These are phyloP conservation scores for Ascochyta rabiei DNA, from an alignment of 2,329 filamentous ascomycete species.

Conservation along the genomic window DNA sequence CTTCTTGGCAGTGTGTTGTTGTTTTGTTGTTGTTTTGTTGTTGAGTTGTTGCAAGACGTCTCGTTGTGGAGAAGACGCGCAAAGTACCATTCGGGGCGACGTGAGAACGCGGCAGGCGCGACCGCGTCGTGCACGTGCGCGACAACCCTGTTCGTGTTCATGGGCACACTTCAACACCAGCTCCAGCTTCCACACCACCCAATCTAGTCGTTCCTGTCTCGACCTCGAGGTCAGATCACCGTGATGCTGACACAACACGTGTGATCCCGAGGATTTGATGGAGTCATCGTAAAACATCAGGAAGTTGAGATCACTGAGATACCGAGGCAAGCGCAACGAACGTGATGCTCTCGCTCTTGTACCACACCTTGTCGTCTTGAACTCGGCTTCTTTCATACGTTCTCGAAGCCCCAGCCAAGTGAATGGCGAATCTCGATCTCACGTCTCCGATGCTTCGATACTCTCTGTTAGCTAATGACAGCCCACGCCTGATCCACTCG, in stretches of 20 bases:
- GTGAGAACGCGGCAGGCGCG: constrained; percentile 40
- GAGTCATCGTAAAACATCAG: too few relatives aligned
- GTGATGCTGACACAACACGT: too few relatives aligned
- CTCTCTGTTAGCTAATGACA: constrained; percentile 7
- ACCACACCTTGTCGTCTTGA: background rate
- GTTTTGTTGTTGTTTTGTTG: constrained; percentile 4
- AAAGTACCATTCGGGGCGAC: constrained; percentile 28
- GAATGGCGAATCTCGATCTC: background rate
- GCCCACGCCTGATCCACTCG: constrained; percentile 8
- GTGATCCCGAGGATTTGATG: too few relatives aligned
- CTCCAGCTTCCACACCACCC: background rate
- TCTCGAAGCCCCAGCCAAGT: too few relatives aligned
- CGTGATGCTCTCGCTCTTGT: too few relatives aligned
- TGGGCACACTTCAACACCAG: constrained; percentile 19
- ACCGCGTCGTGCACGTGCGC: constrained; percentile 26
- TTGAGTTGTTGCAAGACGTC: constrained; percentile 17
- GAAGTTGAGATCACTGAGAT: too few relatives aligned
- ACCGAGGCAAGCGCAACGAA: too few relatives aligned
- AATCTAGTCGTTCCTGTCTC: background rate
- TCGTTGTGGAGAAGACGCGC: constrained; percentile 20
- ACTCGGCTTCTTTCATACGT: background rate
- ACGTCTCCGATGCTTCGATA: background rate
- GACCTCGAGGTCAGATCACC: too few relatives aligned
- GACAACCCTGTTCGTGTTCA: constrained; percentile 35
- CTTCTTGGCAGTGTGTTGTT: background rate